phyloP scores from a whole-genome alignment of 1,284 basidiomycete genomes.

The Microbotryum scabiosae region DNA sequence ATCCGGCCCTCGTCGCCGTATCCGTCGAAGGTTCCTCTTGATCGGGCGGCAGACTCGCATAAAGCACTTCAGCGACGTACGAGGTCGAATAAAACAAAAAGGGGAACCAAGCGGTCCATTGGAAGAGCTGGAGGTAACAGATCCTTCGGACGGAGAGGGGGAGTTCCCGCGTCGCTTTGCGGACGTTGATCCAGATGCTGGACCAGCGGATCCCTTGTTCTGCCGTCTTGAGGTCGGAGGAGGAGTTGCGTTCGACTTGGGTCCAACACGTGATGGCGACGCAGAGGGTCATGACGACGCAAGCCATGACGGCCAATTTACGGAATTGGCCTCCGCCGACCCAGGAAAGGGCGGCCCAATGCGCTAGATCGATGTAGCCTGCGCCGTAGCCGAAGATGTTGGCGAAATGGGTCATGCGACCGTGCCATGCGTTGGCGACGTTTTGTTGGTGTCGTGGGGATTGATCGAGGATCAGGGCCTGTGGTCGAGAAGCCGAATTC shows the following conservation, averaged over 20 bases:
- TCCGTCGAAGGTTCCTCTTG: conserved; percentile 54
- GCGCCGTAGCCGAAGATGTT: conserved; percentile 73
- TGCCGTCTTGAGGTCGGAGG: no score
- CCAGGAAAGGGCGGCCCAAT: conserved; percentile 47
- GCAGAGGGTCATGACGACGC: conserved; percentile 66
- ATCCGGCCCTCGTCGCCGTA: conserved; percentile 64
- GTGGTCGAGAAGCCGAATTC: not conserved
- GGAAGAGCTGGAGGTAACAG: conserved; percentile 80
- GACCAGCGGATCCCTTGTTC: no score
- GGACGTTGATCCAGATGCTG: no score
- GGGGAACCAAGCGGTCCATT: conserved; percentile 62
- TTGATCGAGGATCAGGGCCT: conserved; percentile 70
- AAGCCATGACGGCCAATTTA: conserved; percentile 82
- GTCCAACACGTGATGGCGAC: conserved; percentile 79
- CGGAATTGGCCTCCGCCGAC: conserved; percentile 93
- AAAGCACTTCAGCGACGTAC: conserved; percentile 31
- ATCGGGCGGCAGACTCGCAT: conserved; percentile 41
- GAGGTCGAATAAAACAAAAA: conserved; percentile 61
- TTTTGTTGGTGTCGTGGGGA: conserved; percentile 79
- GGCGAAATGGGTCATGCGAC: conserved; percentile 87
- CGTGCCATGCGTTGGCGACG: conserved; percentile 95
- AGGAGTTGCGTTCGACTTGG: conserved; percentile 45
- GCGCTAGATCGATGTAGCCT: conserved; percentile 77
- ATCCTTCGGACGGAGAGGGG: conserved; percentile 70
- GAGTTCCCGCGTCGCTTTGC: conserved; percentile 42